Percentiles rank a stretch among this genome's conserved stretches.
Evolutionary conservation across 2,329 filamentous ascomycete genomes (phyloP).

Genomic region (Apiospora rasikravindrae): DNA sequence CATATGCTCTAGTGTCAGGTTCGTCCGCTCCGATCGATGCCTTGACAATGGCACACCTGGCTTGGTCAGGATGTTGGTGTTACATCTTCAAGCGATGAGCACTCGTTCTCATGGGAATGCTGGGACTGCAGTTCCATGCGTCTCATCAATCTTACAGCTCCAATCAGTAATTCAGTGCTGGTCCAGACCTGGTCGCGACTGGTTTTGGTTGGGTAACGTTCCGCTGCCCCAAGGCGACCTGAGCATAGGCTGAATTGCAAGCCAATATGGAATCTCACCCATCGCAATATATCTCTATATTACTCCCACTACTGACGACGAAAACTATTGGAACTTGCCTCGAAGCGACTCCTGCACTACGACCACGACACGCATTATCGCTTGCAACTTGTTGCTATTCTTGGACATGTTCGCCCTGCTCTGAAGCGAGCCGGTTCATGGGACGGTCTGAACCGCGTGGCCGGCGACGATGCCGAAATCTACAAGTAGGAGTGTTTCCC

Average conservation of each 20-base stretch:
- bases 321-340: not conserved
- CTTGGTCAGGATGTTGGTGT: not conserved
- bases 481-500: conserved; percentile 9
- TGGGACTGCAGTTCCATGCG: not conserved
- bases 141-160: not conserved
- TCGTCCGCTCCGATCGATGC: not conserved
- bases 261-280: conserved; percentile 2
- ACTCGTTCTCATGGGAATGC: not conserved
- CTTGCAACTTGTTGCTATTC: not conserved
- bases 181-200: not conserved
- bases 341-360: conserved; percentile 3
- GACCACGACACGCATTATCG: not conserved
- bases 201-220: conserved; percentile 14
- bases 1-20: not conserved
- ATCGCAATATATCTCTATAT: not conserved
- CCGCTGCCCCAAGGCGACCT: conserved; percentile 2
- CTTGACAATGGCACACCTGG: not conserved
- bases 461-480: not conserved
- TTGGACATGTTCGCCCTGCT: not conserved
- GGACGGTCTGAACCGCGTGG: not conserved
- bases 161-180: not conserved
- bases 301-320: not conserved
- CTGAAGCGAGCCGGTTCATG: not conserved
- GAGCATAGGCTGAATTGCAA: conserved; percentile 12
- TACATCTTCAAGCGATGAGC: not conserved